Evolutionary conservation across 148 eudicot genomes (phyloP).

Genomic region (Persicaria maculosa): DNA sequence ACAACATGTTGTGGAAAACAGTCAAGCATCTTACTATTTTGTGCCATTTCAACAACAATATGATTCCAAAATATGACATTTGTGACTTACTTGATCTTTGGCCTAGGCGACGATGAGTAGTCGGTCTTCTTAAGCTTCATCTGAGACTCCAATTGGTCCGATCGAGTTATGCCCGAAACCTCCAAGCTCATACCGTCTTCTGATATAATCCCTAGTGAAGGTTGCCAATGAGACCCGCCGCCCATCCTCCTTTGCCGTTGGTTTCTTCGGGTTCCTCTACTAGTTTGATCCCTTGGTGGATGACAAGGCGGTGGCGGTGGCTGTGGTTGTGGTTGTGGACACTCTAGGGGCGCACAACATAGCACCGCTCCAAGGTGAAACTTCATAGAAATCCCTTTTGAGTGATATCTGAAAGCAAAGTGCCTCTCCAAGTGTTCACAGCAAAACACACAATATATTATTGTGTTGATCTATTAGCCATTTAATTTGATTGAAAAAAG

Average conservation of each 20-base stretch:
- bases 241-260: background rate
- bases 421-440: too few species aligned
- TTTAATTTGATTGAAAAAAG: too few species aligned
- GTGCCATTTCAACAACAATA: too few species aligned
- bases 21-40: background rate
- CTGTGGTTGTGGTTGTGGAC: background rate
- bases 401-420: too few species aligned
- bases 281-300: background rate
- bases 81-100: background rate
- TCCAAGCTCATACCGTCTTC: background rate
- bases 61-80: too few species aligned
- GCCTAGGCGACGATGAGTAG: background rate
- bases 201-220: background rate
- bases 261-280: background rate
- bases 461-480: background rate
- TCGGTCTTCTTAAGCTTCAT: background rate
- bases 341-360: background rate
- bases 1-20: too few species aligned
- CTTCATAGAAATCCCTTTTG: background rate
- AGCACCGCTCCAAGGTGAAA: background rate
- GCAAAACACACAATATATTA: background rate
- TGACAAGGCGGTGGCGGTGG: background rate
- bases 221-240: background rate
- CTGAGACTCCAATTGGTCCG: too few species aligned
- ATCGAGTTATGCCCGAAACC: background rate